Evolutionary conservation across 805 yeast species (phyloP), one percentile per base, ranked within the genome.

Genomic region (Schwanniomyces pseudopolymorphus): DNA sequence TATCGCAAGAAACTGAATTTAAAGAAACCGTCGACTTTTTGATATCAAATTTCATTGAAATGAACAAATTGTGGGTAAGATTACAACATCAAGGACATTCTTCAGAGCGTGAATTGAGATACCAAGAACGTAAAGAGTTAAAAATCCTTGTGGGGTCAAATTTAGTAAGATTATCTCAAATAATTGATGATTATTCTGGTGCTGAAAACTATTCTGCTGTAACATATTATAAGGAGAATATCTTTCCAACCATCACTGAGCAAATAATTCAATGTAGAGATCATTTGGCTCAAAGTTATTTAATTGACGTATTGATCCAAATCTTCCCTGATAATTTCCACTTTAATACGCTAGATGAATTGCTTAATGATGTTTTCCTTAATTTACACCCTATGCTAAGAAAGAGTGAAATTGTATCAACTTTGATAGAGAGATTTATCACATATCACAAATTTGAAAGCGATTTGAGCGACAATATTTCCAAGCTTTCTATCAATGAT

Each of bases 1-100:
- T 72, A 41, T 45, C 56, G 9, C 63, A 52, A 27, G 56, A 54
- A 24, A 60, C 33, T 55, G 80, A 78, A 54, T 70, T 85, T 41
- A 70, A 78, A 40, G 90, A 85, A 51, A 82, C 91, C 2, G 85
- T 89, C 36, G 82, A 84, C 47, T 92, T 91, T 59, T 79, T 91
- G 28, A 77, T 89, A 43, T 81, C 88, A 16, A 94, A 94, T 63
- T 94, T 94, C 63, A 83, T 92, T 47, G 99, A 94, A 64, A 94
- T 94, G 99, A 94, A 94, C 71, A 94, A 94, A 65, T 74, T 94
- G 40, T 94, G 99, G 99, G 98, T 94, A 3, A 79, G 99, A 43
- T 72, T 91, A 53, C 98, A 92, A 67, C 96, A 91, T 63, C 96
- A 90, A 66, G 98, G 98, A 1, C 96, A 89, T 51, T 80, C 92